Evolutionary conservation across 129 eudicot species (phyloP).

Genomic region (Flaveria bidentis): DNA sequence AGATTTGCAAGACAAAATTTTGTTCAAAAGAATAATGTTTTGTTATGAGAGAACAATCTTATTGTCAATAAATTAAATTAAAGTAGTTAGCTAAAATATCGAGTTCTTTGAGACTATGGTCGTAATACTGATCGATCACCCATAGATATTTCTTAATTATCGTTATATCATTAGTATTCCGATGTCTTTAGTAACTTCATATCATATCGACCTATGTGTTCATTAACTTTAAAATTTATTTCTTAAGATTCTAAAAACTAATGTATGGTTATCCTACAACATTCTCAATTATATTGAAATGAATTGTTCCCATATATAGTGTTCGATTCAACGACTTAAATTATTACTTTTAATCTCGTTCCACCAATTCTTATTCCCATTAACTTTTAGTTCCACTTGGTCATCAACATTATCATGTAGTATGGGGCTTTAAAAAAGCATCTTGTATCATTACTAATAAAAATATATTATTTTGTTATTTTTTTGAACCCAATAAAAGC

Average conservation of each 20-base stretch:
- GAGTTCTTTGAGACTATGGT: neutral
- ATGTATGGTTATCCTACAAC: neutral
- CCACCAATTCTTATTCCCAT: constrained; percentile 14
- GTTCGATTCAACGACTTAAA: neutral
- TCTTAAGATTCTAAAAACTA: neutral
- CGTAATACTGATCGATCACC: neutral
- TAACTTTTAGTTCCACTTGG: constrained; percentile 15
- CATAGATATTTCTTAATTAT: neutral
- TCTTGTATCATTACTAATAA: neutral
- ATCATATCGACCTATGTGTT: neutral
- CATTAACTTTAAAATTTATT: neutral
- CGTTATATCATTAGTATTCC: neutral
- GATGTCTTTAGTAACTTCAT: neutral
- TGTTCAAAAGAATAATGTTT: neutral
- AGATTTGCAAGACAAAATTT: neutral
- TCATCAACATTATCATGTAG: constrained; percentile 11
- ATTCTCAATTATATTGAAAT: neutral
- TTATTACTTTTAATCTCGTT: constrained; percentile 2
- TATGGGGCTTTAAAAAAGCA: constrained; percentile 9
- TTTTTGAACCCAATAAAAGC: neutral
- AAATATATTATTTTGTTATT: neutral
- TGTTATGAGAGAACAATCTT: neutral
- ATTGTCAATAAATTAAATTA: neutral
- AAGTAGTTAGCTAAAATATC: neutral
- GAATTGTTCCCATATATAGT: neutral